Percentiles rank a stretch among this genome's conserved stretches.
These are phyloP conservation scores for Talaromyces sp. DNA, from an alignment of 2,329 filamentous ascomycete genomes.

Conservation along the genomic window DNA sequence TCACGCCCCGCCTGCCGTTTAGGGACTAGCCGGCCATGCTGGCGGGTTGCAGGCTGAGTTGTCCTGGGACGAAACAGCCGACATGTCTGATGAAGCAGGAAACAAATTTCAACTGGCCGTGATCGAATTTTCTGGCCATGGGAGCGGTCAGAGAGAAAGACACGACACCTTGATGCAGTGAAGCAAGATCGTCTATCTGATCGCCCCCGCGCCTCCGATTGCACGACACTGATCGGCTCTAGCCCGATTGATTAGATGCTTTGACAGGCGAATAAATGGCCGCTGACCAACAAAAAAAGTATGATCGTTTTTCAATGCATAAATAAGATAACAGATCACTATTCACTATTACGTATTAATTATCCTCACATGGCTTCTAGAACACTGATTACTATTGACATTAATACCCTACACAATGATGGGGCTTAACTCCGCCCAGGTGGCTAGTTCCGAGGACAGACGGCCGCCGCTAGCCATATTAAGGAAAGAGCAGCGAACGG, in stretches of 20 bases:
- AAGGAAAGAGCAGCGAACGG: neutral
- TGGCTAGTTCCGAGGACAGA: neutral
- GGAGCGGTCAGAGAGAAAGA: neutral
- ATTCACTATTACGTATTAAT: too few species aligned
- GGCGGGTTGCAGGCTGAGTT: neutral
- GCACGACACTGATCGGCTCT: neutral
- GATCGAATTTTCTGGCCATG: neutral
- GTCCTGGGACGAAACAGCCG: neutral
- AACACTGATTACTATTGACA: neutral
- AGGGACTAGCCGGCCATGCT: neutral
- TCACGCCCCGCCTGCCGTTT: neutral
- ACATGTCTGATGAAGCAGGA: neutral
- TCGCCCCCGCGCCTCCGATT: neutral
- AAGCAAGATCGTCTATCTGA: neutral
- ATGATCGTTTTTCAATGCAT: too few species aligned
- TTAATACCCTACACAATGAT: too few species aligned
- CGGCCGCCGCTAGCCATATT: neutral
- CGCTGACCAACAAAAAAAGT: too few species aligned
- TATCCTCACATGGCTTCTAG: too few species aligned
- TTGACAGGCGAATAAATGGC: too few species aligned
- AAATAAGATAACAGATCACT: too few species aligned
- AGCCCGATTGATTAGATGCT: neutral
- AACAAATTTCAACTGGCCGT: too few species aligned
- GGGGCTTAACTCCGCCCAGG: neutral
- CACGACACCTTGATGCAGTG: neutral